Evolutionary conservation across 2,329 filamentous ascomycete genomes (phyloP).

Genomic region (Ceratocystiopsis sp.): DNA sequence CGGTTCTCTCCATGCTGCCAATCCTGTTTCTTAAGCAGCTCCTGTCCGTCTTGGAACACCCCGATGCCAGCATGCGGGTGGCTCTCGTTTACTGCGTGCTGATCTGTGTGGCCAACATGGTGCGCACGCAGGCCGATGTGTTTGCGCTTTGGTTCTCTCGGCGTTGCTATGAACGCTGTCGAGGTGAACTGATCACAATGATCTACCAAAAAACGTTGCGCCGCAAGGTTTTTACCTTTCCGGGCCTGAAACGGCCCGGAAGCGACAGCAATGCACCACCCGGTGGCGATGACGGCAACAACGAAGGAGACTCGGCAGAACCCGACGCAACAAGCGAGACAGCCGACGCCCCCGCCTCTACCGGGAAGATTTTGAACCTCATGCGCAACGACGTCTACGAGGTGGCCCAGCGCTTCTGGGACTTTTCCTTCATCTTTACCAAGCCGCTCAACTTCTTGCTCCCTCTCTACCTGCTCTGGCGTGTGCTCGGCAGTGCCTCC

Average conservation of each 20-base stretch:
- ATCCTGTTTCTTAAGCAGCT: constrained; percentile 59
- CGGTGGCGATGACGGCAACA: constrained; percentile 12
- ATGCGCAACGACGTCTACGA: constrained; percentile 73
- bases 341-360: constrained; percentile 42
- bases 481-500: constrained; percentile 64
- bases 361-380: constrained; percentile 80
- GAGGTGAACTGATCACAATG: constrained; percentile 67
- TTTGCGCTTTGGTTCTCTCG: constrained; percentile 69
- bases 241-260: constrained; percentile 15
- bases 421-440: constrained; percentile 58
- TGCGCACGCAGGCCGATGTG: constrained; percentile 47
- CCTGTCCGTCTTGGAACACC: constrained; percentile 46
- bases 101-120: constrained; percentile 41
- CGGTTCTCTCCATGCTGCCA: constrained; percentile 34
- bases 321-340: constrained; percentile 3
- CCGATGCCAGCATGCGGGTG: constrained; percentile 29
- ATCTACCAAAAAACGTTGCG: constrained; percentile 35
- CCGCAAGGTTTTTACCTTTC: constrained; percentile 55
- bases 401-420: constrained; percentile 74
- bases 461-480: constrained; percentile 57
- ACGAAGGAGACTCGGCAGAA: constrained; percentile 5
- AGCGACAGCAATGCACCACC: constrained; percentile 11
- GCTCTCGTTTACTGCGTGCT: constrained; percentile 49
- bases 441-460: constrained; percentile 63
- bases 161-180: constrained; percentile 64